Evolutionary conservation across 805 yeast species (phyloP).

Genomic region (Candida lessepsii): DNA sequence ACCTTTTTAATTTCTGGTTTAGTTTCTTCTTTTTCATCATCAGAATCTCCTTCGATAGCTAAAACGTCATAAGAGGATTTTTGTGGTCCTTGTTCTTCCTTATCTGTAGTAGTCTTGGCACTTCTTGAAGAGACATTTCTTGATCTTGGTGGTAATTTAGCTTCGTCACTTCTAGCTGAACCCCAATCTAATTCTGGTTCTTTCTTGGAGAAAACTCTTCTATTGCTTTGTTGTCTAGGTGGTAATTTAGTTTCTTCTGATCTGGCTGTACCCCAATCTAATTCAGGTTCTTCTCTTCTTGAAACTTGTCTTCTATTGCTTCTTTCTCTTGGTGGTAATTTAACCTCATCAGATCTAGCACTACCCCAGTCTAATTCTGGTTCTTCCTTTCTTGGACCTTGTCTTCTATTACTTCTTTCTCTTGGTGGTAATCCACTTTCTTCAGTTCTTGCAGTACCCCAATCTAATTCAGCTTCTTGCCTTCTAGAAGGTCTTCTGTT

Average conservation of each 20-base stretch:
- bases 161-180: slow-evolving; percentile 27
- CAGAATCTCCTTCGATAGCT: slow-evolving; percentile 32
- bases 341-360: slow-evolving; percentile 26
- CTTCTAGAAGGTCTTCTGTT: slow-evolving; percentile 23
- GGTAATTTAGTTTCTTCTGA: slow-evolving; percentile 30
- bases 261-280: slow-evolving; percentile 44
- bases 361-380: slow-evolving; percentile 28
- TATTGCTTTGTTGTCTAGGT: too few species aligned
- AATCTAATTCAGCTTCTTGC: slow-evolving; percentile 43
- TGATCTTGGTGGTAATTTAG: slow-evolving; percentile 21
- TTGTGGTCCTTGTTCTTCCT: slow-evolving; percentile 30
- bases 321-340: slow-evolving; percentile 21
- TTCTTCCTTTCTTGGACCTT: slow-evolving; percentile 14
- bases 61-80: slow-evolving; percentile 35
- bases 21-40: slow-evolving; percentile 18
- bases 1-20: slow-evolving; percentile 1
- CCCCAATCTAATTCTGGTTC: slow-evolving; percentile 27
- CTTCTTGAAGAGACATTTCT: slow-evolving; percentile 23
- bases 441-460: slow-evolving; percentile 38
- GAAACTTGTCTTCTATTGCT: slow-evolving; percentile 24
- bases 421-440: slow-evolving; percentile 32
- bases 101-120: slow-evolving; percentile 18
- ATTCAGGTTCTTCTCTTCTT: slow-evolving; percentile 37
- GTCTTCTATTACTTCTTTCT: slow-evolving; percentile 26
- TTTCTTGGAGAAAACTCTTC: too few species aligned